These are phyloP conservation scores for Gaeumannomyces sp. DNA, from an alignment of 2,329 filamentous ascomycete species.

Conservation along the genomic window DNA sequence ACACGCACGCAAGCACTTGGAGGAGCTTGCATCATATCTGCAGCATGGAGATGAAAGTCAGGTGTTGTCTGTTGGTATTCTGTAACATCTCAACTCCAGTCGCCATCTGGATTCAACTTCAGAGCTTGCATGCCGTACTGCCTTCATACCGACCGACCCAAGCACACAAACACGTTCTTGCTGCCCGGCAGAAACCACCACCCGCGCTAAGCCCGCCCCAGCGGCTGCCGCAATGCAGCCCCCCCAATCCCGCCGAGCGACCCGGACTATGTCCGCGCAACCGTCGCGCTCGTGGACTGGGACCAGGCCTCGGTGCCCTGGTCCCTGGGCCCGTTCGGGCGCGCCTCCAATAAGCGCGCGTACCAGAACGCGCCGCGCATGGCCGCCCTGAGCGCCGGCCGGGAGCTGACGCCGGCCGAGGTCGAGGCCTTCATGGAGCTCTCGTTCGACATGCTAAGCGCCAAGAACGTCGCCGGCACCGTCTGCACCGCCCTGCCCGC, in stretches of 20 bases:
- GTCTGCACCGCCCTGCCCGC: slow-evolving; percentile 13
- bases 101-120: too few relatives aligned
- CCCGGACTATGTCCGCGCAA: background rate
- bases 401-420: slow-evolving; percentile 16
- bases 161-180: too few relatives aligned
- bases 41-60: too few relatives aligned
- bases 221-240: background rate
- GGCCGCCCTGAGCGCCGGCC: slow-evolving; percentile 12
- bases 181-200: background rate
- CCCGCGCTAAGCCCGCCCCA: background rate
- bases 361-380: slow-evolving; percentile 14
- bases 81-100: too few relatives aligned
- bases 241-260: background rate
- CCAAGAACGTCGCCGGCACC: slow-evolving; percentile 10
- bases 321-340: background rate
- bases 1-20: background rate
- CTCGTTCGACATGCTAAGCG: slow-evolving; percentile 7
- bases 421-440: slow-evolving; percentile 15
- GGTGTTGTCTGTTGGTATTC: background rate
- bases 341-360: slow-evolving; percentile 11
- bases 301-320: background rate
- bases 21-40: background rate
- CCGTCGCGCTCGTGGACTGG: slow-evolving; percentile 6
- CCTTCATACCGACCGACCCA: too few relatives aligned
- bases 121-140: background rate